A percentile compares a stretch with the other conserved stretches of the same genome.
phyloP scores from a whole-genome alignment of 1,139 yeast genomes.

The Geotrichum fermentans region DNA sequence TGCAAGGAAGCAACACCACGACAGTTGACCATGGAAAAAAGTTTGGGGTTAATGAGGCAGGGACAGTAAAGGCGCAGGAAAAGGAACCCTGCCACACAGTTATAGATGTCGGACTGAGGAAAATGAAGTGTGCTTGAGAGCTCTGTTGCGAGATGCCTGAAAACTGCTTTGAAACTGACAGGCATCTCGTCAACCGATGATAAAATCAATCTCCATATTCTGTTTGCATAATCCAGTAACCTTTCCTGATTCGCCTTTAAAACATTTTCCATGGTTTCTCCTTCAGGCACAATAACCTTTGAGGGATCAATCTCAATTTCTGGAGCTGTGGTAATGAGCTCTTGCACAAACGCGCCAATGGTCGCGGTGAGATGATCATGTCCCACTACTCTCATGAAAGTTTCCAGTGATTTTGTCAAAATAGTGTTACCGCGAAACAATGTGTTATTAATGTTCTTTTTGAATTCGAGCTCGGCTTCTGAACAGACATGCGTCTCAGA shows the following conservation, averaged over 20 bases:
- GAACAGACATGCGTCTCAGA: not conserved
- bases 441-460: conserved; percentile 48
- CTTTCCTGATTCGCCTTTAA: conserved; percentile 50
- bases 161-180: conserved; percentile 50
- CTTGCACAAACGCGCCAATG: conserved; percentile 61
- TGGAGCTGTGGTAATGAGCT: conserved; percentile 47
- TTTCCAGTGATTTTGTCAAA: conserved; percentile 74
- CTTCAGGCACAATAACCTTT: conserved; percentile 31
- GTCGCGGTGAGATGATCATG: conserved; percentile 70
- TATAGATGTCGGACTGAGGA: conserved; percentile 15
- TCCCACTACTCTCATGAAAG: conserved; percentile 71
- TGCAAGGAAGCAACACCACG: conserved; percentile 70
- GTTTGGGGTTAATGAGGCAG: conserved; percentile 80
- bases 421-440: conserved; percentile 82
- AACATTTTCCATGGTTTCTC: conserved; percentile 34
- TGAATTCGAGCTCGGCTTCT: conserved; percentile 8
- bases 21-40: conserved; percentile 64
- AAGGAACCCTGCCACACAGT: conserved; percentile 76
- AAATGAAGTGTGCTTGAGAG: conserved; percentile 15
- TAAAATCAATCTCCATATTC: conserved; percentile 68
- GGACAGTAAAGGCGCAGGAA: conserved; percentile 88
- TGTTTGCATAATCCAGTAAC: conserved; percentile 53
- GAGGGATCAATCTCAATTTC: conserved; percentile 74
- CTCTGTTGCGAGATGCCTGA: conserved; percentile 31
- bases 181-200: conserved; percentile 76